Evolutionary conservation across 2,329 filamentous ascomycete species (phyloP), one percentile per base, ranked within the genome.

Genomic region (Orbilia oligospora): DNA sequence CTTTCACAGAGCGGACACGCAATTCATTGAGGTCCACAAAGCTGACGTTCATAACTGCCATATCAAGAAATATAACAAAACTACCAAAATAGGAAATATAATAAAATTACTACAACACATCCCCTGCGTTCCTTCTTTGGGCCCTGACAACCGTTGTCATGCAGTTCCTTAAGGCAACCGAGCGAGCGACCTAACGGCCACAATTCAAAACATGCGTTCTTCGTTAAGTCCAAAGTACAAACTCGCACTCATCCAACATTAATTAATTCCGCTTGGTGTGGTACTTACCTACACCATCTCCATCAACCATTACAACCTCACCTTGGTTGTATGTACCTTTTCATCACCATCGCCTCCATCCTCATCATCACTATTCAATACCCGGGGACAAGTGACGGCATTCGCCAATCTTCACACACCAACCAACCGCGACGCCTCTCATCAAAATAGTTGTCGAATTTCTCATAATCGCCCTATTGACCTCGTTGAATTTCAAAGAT

Each of bases 121-220:
- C 5, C n/a, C 2, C 22, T 22, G 24, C n/a, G 22, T 41, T 51
- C 12, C 70, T 30, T 22, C 36, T 49, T 65, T 65, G 44, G 61
- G 38, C 44, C 38, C 27, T 77, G 61, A 49, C 75, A 78, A 78
- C 75, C 24, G 75, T 78, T 78, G 75, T 44, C 75, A 72, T 27
- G 75, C 46, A 24, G 10, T 49, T 33, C 22, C 20, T n/a, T 27
- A 30, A 53, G 27, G 9, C 48, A 33, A 66, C 44, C 49, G 38
- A 12, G 18, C 33, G 9, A 12, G 48, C 44, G 56, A 30, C 56
- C 51, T 48, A 38, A 49, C 56, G 18, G 48, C 61, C n/a, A 24
- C 56, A 56, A 27, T 64, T 53, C 66, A 71, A 77, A 71, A 71
- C 73, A 77, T 49, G 44, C 38, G 20, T 30, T 22, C 49, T 38